Base-by-base conservation (phyloP, 345 rosid species). In the Luvunga scandens region DNA sequence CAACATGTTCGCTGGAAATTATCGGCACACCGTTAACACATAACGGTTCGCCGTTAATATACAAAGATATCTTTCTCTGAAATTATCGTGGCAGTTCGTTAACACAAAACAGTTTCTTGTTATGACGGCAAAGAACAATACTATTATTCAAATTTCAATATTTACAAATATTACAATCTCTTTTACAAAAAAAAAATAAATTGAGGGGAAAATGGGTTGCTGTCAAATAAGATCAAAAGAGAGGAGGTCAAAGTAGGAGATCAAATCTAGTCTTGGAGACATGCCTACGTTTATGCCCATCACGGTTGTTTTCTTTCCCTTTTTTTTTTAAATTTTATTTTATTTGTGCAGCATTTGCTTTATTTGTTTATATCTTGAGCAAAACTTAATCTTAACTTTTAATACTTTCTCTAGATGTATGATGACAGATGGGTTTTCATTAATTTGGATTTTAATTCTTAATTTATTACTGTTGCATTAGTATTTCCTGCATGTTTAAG, bases 201-300 rank as follows among this genome's bases (percentile, higher is more conserved):
- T 45, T 45, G 50, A n/a, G n/a, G 30, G 34, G 2, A 42, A 48
- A 73, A 92, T 94, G 90, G 93, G 94, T 30, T 94, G 62, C 64
- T 92, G 16, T 90, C 94, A 1, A 87, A 94, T 84, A 80, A 75
- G 78, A 87, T 92, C 82, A 42, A 65, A 8, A 86, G 84, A 70
- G 91, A 91, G 22, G 79, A 86, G 34, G 75, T 92, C 3, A 87
- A 88, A 73, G 57, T 91, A 7, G 96, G 96, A 18, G 96, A 92
- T 86, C 98, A 94, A 79, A 90, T 94, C 75, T 94, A 92, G 77
- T 88, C 98, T 4, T 94, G 97, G 96, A 87, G 96, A 57, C 79
- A 63, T 42, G 92, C 88, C 78, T 94, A 86, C 83, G 30, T 87
- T 63, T 94, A 94, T 68, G 84, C 93, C 27, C 98, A 92, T 79